Percentiles rank a stretch among this genome's conserved stretches.
Conservation (phyloP, 2,329 filamentous ascomycete species). For the Cladosporium cucumerinum region DNA sequence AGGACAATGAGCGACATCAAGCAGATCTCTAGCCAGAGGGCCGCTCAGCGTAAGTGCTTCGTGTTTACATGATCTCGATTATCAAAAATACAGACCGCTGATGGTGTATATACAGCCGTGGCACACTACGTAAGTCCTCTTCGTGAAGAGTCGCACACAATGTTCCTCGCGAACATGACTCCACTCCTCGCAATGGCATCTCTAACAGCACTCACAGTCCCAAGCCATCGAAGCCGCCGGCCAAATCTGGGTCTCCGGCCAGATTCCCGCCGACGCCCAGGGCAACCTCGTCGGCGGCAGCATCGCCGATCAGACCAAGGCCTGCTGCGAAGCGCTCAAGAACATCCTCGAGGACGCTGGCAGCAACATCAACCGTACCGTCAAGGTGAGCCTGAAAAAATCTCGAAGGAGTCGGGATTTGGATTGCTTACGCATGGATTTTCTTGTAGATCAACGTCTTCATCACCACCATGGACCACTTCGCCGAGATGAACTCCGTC, state of each 20-base stretch:
- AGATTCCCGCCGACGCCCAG: constrained; percentile 68
- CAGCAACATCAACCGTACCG: constrained; percentile 71
- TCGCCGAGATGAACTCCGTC: constrained; percentile 79
- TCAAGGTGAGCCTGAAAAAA: constrained; percentile 62
- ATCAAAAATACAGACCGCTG: constrained; percentile 17
- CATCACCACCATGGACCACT: constrained; percentile 86
- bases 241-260: constrained; percentile 66
- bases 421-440: constrained; percentile 11
- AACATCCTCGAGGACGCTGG: constrained; percentile 80
- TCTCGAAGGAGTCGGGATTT: not conserved
- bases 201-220: constrained; percentile 30
- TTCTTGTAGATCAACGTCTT: constrained; percentile 60
- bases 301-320: constrained; percentile 66
- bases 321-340: constrained; percentile 74
- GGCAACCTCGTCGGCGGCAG: constrained; percentile 61
- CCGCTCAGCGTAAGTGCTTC: constrained; percentile 40
- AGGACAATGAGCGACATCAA: constrained; percentile 44
- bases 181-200: not conserved
- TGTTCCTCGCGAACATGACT: not conserved
- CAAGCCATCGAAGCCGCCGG: constrained; percentile 66
- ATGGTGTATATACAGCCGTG: constrained; percentile 32
- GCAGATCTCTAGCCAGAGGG: constrained; percentile 42
- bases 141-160: too few relatives aligned
- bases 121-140: constrained; percentile 42
- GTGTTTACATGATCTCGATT: not conserved